Percentiles rank a stretch among this genome's conserved stretches.
These are phyloP conservation scores for Zygosaccharomyces pseudobailii DNA, from an alignment of 1,139 yeast genomes.

Conservation along the genomic window DNA sequence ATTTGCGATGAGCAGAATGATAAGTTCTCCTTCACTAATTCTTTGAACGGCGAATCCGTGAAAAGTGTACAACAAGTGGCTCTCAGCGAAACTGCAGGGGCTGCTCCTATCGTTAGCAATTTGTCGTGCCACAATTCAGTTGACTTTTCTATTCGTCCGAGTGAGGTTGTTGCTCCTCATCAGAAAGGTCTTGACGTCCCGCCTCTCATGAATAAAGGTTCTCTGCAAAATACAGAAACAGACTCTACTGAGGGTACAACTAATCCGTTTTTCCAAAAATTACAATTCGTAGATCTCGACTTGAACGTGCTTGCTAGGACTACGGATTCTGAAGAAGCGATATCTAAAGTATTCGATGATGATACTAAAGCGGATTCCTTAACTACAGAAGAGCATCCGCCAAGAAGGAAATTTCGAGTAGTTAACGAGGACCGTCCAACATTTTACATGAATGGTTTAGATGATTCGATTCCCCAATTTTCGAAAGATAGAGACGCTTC, in stretches of 20 bases:
- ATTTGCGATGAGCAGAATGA: constrained; percentile 12
- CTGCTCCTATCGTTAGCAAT: constrained; percentile 11
- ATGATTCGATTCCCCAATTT: background rate
- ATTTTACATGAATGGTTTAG: constrained; percentile 20
- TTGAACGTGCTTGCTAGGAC: background rate
- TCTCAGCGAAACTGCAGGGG: constrained; percentile 10
- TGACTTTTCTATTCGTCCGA: background rate
- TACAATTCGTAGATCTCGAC: background rate
- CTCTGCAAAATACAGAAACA: background rate
- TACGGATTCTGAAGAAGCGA: background rate
- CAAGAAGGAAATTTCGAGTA: constrained; percentile 26
- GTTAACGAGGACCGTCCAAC: constrained; percentile 31
- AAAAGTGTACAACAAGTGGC: constrained; percentile 18
- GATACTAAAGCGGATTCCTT: background rate
- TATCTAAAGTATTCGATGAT: background rate
- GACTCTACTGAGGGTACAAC: background rate
- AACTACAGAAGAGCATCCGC: constrained; percentile 1
- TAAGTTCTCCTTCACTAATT: constrained; percentile 23
- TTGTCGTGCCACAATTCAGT: constrained; percentile 3
- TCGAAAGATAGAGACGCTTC: constrained; percentile 13
- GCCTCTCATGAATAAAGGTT: background rate
- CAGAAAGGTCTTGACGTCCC: constrained; percentile 4
- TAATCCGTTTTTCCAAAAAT: background rate
- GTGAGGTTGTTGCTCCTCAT: background rate
- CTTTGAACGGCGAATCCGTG: constrained; percentile 18